These are phyloP conservation scores for Nannochloropsis salina DNA, from an alignment of 108 stramenopile species.

Conservation along the genomic window DNA sequence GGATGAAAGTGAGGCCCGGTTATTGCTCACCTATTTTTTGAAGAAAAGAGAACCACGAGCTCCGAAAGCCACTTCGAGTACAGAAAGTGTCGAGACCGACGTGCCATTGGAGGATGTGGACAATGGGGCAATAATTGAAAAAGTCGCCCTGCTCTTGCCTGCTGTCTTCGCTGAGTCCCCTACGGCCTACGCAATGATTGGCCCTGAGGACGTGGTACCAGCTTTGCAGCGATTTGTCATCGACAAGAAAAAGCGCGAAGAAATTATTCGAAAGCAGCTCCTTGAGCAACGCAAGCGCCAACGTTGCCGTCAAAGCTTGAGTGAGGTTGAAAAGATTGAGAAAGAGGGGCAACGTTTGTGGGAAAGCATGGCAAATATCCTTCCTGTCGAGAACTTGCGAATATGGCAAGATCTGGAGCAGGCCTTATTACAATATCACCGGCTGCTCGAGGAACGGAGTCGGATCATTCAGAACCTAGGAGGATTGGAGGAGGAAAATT, in stretches of 20 bases:
- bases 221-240: background rate
- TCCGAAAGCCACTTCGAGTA: background rate
- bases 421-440: background rate
- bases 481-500: background rate
- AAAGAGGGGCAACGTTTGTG: background rate
- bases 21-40: background rate
- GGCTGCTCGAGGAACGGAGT: background rate
- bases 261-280: background rate
- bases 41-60: background rate
- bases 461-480: background rate
- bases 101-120: background rate
- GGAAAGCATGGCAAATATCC: background rate
- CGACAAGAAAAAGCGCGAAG: background rate
- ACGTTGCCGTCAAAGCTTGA: slow-evolving; percentile 4
- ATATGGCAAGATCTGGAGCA: slow-evolving; percentile 15
- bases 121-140: background rate
- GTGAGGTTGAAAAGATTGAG: background rate
- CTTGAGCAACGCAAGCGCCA: background rate
- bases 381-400: background rate
- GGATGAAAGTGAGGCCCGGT: background rate
- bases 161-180: background rate
- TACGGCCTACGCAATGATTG: background rate
- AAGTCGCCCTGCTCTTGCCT: background rate
- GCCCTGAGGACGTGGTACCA: background rate
- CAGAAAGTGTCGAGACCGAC: background rate